These are phyloP conservation scores for Leptomonas seymouri DNA, from an alignment of 208 protist genomes.

Conservation along the genomic window DNA sequence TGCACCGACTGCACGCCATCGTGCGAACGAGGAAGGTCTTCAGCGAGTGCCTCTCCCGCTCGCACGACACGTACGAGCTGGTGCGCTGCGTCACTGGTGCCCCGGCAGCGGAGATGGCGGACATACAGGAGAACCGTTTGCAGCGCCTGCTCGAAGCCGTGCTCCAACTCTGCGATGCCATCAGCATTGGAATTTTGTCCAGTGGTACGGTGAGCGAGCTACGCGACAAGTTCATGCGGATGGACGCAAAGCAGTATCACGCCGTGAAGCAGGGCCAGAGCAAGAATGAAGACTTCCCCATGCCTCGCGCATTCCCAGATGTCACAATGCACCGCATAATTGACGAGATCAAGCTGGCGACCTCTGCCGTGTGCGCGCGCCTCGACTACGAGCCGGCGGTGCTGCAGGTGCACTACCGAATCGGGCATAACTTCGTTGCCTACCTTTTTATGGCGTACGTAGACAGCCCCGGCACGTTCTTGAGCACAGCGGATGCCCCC, in stretches of 20 bases:
- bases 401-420: conserved; percentile 34
- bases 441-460: conserved; percentile 46
- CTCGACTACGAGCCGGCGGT: conserved; percentile 23
- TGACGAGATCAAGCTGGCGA: conserved; percentile 9
- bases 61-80: conserved; percentile 32
- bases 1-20: conserved; percentile 33
- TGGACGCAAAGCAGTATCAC: conserved; percentile 39
- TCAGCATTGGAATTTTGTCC: conserved; percentile 27
- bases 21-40: conserved; percentile 15
- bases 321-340: conserved; percentile 34
- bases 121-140: conserved; percentile 4
- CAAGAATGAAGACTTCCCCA: conserved; percentile 13
- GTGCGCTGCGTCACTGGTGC: conserved; percentile 50
- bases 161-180: conserved; percentile 36
- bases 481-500: conserved; percentile 42
- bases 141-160: conserved; percentile 18
- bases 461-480: conserved; percentile 41
- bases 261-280: conserved; percentile 18
- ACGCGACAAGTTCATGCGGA: conserved; percentile 18
- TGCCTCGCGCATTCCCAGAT: conserved; percentile 26
- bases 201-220: conserved; percentile 8
- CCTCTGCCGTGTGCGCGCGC: conserved; percentile 4
- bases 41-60: conserved; percentile 6
- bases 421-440: conserved; percentile 45
- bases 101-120: conserved; percentile 22